phyloP scores from a whole-genome alignment of 257 asterid species.

The Penstemon barbatus region DNA sequence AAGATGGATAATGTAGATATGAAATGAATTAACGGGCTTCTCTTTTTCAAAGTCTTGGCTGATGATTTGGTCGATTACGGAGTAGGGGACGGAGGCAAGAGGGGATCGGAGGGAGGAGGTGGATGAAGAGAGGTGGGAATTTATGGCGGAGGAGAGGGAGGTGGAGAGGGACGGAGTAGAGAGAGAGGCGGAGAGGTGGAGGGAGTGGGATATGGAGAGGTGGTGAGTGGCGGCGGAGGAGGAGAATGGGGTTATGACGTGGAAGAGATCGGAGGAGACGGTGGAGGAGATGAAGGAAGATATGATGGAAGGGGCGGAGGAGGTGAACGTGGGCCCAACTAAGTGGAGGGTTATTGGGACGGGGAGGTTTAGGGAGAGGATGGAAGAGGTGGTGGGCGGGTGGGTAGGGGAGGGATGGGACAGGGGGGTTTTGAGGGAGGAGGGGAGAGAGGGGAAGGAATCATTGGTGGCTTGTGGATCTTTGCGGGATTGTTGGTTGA shows the following conservation, averaged over 20 bases:
- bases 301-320: slow-evolving; percentile 60
- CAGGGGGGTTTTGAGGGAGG: slow-evolving; percentile 57
- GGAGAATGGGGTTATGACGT: slow-evolving; percentile 78
- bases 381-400: slow-evolving; percentile 55
- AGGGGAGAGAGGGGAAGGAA: slow-evolving; percentile 56
- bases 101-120: slow-evolving; percentile 60
- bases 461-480: slow-evolving; percentile 78
- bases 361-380: slow-evolving; percentile 58
- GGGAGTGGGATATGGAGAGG: slow-evolving; percentile 74
- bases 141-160: slow-evolving; percentile 50
- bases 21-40: slow-evolving; percentile 57
- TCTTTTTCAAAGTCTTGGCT: slow-evolving; percentile 62
- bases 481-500: slow-evolving; percentile 53
- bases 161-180: slow-evolving; percentile 49
- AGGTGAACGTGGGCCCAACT: slow-evolving; percentile 71
- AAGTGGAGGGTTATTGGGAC: slow-evolving; percentile 72
- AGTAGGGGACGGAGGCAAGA: slow-evolving; percentile 60
- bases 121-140: slow-evolving; percentile 45
- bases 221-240: slow-evolving; percentile 50
- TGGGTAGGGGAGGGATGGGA: slow-evolving; percentile 39
- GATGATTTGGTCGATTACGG: slow-evolving; percentile 53
- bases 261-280: slow-evolving; percentile 79
- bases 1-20: slow-evolving; percentile 67
- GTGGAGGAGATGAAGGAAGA: slow-evolving; percentile 66
- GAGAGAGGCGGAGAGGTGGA: slow-evolving; percentile 56